These are phyloP conservation scores for Paramecium caudatum DNA, from an alignment of 73 alveolate species.

Conservation along the genomic window DNA sequence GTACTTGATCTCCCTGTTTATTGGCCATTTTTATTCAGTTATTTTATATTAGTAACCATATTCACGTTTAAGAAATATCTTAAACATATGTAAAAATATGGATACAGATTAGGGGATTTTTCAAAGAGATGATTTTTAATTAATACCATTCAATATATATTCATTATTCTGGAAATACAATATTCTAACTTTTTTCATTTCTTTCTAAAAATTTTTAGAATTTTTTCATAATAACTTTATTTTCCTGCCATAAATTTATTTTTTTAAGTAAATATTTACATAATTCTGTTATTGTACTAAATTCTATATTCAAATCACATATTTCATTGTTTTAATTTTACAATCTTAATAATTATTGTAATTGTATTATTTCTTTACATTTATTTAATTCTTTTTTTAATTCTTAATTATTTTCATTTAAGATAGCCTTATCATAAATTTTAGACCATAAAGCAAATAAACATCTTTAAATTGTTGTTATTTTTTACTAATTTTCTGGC, in stretches of 20 bases:
- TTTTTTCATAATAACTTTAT: too few species aligned
- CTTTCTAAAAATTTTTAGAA: too few species aligned
- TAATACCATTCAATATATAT: not conserved
- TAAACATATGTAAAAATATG: constrained; percentile 61
- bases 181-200: too few species aligned
- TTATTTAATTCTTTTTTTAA: not conserved
- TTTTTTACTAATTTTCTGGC: not conserved
- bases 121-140: constrained; percentile 43
- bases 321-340: too few species aligned
- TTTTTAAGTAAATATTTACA: too few species aligned
- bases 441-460: constrained; percentile 1
- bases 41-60: constrained; percentile 28
- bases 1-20: constrained; percentile 54
- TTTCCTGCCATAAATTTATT: too few species aligned
- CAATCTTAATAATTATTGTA: not conserved
- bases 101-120: constrained; percentile 60
- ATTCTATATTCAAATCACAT: too few species aligned
- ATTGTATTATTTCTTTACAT: not conserved
- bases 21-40: constrained; percentile 57
- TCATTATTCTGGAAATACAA: too few species aligned
- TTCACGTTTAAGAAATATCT: constrained; percentile 38
- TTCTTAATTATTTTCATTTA: not conserved
- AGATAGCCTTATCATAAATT: not conserved
- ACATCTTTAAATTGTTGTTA: not conserved
- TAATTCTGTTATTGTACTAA: too few species aligned